Evolutionary conservation across 106 monocot species (phyloP).

Genomic region (Dendrobium nobile): DNA sequence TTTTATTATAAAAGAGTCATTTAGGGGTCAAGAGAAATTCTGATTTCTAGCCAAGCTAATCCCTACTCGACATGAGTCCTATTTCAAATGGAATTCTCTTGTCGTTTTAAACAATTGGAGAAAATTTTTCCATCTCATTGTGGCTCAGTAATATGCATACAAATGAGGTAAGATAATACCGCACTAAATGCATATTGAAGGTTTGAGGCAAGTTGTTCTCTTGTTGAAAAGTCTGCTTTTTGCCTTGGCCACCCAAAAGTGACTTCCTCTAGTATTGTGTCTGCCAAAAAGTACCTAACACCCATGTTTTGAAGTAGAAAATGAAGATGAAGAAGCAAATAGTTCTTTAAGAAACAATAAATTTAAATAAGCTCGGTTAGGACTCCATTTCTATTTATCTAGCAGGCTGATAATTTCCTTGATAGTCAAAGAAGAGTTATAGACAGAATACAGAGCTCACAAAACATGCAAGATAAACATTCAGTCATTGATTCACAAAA

Average conservation of each 20-base stretch:
- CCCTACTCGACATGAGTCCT: too few relatives aligned
- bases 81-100: too few relatives aligned
- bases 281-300: slow-evolving; percentile 82
- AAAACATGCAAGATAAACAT: neutral
- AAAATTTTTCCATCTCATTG: too few relatives aligned
- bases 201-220: slow-evolving; percentile 58
- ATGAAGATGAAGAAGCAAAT: neutral
- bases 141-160: too few relatives aligned
- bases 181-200: slow-evolving; percentile 75
- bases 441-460: neutral
- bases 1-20: too few relatives aligned
- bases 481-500: neutral
- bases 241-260: slow-evolving; percentile 96
- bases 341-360: neutral
- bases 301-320: neutral
- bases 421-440: neutral
- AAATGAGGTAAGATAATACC: slow-evolving; percentile 29
- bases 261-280: slow-evolving; percentile 86
- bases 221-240: slow-evolving; percentile 45
- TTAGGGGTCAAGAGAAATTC: too few relatives aligned
- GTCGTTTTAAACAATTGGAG: too few relatives aligned
- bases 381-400: neutral
- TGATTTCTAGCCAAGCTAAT: too few relatives aligned
- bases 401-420: neutral
- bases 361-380: neutral